Conservation (phyloP, 2,329 filamentous ascomycete species). For the Colletotrichum lini region DNA sequence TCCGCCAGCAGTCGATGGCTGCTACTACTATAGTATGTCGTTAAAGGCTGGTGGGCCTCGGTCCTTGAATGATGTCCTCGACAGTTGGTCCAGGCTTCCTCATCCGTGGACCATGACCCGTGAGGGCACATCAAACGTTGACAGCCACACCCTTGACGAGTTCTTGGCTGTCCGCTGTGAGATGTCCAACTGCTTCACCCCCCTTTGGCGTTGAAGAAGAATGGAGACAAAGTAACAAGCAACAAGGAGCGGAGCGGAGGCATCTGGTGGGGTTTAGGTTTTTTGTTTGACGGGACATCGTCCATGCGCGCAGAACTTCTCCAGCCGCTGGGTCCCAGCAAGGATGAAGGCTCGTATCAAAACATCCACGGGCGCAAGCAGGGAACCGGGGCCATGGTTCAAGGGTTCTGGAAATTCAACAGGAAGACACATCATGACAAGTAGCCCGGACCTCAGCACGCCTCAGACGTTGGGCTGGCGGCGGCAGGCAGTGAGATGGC, state of each 20-base stretch:
- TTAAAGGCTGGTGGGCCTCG: constrained; percentile 7
- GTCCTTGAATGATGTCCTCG: constrained; percentile 9
- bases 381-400: constrained; percentile 28
- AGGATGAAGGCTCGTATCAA: constrained; percentile 11
- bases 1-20: constrained; percentile 24
- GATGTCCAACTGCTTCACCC: not conserved
- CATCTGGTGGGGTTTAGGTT: constrained; percentile 7
- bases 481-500: constrained; percentile 23
- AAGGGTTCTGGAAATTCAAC: constrained; percentile 12
- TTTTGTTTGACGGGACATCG: constrained; percentile 6
- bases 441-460: constrained; percentile 12
- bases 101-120: not conserved
- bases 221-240: not conserved
- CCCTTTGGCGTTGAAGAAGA: constrained; percentile 9
- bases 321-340: not conserved
- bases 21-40: constrained; percentile 2
- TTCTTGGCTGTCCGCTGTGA: constrained; percentile 28
- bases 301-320: constrained; percentile 1
- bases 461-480: constrained; percentile 1
- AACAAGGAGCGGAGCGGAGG: constrained; percentile 12
- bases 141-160: constrained; percentile 34
- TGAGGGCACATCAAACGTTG: constrained; percentile 35
- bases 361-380: constrained; percentile 3
- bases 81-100: constrained; percentile 21
- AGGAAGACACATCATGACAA: constrained; percentile 30